Evolutionary conservation across 2,329 filamentous ascomycete genomes (phyloP), one percentile per base, ranked within the genome.

Genomic region (Orbilia ellipsospora): DNA sequence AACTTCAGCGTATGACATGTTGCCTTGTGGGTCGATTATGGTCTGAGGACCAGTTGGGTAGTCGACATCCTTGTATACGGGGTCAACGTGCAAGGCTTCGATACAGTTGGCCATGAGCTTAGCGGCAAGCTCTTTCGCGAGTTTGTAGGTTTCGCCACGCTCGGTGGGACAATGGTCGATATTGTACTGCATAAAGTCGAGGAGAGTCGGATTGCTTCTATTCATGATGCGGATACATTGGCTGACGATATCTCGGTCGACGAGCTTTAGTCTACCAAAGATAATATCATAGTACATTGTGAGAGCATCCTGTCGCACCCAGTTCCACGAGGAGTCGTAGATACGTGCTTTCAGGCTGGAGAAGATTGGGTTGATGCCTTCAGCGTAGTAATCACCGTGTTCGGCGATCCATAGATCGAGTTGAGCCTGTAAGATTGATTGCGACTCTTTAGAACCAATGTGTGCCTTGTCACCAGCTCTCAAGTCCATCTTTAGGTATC

Each of bases 201-300:
- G 88, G 0, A 99, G 89, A 42, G 92, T 91, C 1, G 95, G 95
- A 82, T 98, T 99, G 40, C 95, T 97, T 77, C 95, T 92, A 86
- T 97, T 99, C 95, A 99, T 99, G 84, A 99, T 95, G 79, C 93
- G 92, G 81, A 99, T 98, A 84, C 95, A 99, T 82, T 94, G 94
- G 84, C 94, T 97, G 82, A 99, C 95, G 80, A 98, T 99, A 83
- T 99, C 95, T 78, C 95, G 92, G 81, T 99, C 95, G 48, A 99
- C 92, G 59, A 90, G 92, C 85, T 95, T 89, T 64, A 99, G 89
- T 76, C 95, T 90, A 72, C 95, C 95, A 80, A 99, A 99, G 81
- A 99, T 97, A 81, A 99, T 96, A 81, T 99, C 95, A 84, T 93
- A 99, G 86, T 95, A 99, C 94, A 99, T 99, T 85, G 88, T 95